Percentiles rank a stretch among this genome's conserved stretches.
Conservation (phyloP, 192 early-diverging fungal genomes). For the Funneliformis geosporum region DNA sequence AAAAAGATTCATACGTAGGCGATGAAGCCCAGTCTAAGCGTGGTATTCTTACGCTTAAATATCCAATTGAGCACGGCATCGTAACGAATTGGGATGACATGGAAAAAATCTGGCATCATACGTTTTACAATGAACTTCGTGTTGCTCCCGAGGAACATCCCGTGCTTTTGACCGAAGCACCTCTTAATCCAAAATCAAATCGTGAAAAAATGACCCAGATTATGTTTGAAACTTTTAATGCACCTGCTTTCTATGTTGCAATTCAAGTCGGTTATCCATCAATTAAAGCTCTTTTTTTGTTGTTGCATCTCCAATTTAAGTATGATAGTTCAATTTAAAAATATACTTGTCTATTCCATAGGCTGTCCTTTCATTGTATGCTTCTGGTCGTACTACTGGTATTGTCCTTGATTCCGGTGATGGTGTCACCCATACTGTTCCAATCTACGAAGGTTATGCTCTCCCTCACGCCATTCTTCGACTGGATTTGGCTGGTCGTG, state of each 20-base stretch:
- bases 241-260: conserved; percentile 95
- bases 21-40: conserved; percentile 91
- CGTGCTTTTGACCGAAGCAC: conserved; percentile 95
- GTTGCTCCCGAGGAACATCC: conserved; percentile 98
- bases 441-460: conserved; percentile 97
- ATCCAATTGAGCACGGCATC: conserved; percentile 92
- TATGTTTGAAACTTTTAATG: conserved; percentile 99
- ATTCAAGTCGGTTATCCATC: conserved; percentile 61
- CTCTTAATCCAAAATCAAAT: conserved; percentile 97
- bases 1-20: conserved; percentile 89
- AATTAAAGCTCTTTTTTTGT: neutral
- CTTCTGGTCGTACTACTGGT: conserved; percentile 97
- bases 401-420: conserved; percentile 98
- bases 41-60: conserved; percentile 84
- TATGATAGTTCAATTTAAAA: neutral
- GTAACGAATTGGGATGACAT: conserved; percentile 94
- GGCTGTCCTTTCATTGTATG: conserved; percentile 94
- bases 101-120: conserved; percentile 98
- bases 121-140: conserved; percentile 97
- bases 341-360: conserved; percentile 15
- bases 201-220: conserved; percentile 99
- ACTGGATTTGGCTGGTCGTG: conserved; percentile 96
- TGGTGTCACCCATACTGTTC: conserved; percentile 97
- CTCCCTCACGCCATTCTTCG: conserved; percentile 95
- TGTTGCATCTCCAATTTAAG: too few species aligned